Base-by-base conservation (phyloP, 1,139 yeast species). In the Yamadazyma jaroonii region DNA sequence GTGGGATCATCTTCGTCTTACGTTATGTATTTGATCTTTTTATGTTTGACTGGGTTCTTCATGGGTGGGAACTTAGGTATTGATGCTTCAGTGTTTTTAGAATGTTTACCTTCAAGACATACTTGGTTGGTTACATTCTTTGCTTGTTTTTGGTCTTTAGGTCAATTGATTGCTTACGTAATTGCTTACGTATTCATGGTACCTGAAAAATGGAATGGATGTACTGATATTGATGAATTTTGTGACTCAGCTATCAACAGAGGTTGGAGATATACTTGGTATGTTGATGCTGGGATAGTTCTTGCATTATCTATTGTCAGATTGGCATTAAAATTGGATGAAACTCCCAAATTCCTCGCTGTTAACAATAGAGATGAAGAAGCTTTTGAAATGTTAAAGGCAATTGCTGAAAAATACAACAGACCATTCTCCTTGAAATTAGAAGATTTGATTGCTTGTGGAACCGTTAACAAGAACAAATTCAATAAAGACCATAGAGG, bases 201-300 rank as follows among this genome's bases (percentile, higher is more conserved):
- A 4, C 43, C 45, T 9, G 45, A 66, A 62, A 31, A 52, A 49
- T 35, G 47, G 56, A 44, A 54, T 59, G 22, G 30, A 9, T 38
- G 41, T 14, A 63, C 68, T 47, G 42, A 40, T 13, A 43, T 50
- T 14, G 47, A 44, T 9, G 66, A 52, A 13, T 38, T 56, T 40
- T 64, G 70, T 47, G 64, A 64, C 9, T 55, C 61, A 7, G 50
- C 52, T 37, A 42, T 42, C 11, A 64, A 64, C 44, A 46, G 53
- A 32, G 70, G 70, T 11, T 64, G 71, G 69, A 50, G 70, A 36
- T 64, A 63, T 42, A 59, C 56, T 29, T 64, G 57, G 54, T 64
- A 63, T 42, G 53, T 54, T 33, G 63, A 63, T 44, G 62, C 65
- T 9, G 55, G 52, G 3, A 59, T 64, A 26, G 66, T 62, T 13